Conservation (phyloP, 2,329 filamentous ascomycete species). For the Aspergillus hiratsukae region DNA sequence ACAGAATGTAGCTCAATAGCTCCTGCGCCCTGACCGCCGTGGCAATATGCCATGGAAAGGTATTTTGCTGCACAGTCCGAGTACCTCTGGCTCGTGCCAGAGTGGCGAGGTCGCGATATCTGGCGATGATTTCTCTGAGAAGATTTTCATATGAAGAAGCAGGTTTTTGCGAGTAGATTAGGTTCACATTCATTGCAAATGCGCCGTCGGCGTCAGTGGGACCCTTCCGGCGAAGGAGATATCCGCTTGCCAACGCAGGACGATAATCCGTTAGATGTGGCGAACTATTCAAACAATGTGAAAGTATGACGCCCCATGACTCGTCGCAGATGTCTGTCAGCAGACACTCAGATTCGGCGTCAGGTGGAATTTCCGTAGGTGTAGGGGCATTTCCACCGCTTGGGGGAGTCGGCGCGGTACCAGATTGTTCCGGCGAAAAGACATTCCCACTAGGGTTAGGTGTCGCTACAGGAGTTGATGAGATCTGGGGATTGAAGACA, state of each 20-base stretch:
- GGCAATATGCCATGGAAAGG: slow-evolving; percentile 47
- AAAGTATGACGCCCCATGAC: slow-evolving; percentile 55
- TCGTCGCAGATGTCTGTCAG: slow-evolving; percentile 57
- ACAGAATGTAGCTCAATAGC: slow-evolving; percentile 39
- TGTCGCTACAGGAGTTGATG: slow-evolving; percentile 37
- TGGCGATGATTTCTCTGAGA: slow-evolving; percentile 39
- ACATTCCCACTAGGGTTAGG: slow-evolving; percentile 32
- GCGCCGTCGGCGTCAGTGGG: slow-evolving; percentile 39
- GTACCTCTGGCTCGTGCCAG: slow-evolving; percentile 41
- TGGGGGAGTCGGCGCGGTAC: slow-evolving; percentile 36
- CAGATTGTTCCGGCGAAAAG: slow-evolving; percentile 41
- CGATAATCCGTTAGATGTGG: slow-evolving; percentile 39
- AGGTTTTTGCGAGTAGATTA: slow-evolving; percentile 34
- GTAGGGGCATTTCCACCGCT: slow-evolving; percentile 34
- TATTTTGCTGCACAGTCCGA: slow-evolving; percentile 36
- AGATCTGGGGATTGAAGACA: slow-evolving; percentile 28
- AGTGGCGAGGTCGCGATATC: slow-evolving; percentile 43
- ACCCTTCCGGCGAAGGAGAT: slow-evolving; percentile 44
- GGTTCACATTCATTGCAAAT: slow-evolving; percentile 38
- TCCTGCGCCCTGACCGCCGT: slow-evolving; percentile 42
- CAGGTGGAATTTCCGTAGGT: slow-evolving; percentile 29
- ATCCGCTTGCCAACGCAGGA: slow-evolving; percentile 43
- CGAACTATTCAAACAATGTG: slow-evolving; percentile 43
- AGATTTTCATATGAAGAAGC: slow-evolving; percentile 30
- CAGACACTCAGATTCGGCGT: slow-evolving; percentile 53